Conservation (phyloP, 1,284 basidiomycete species). For the Takashimella tepidaria region DNA sequence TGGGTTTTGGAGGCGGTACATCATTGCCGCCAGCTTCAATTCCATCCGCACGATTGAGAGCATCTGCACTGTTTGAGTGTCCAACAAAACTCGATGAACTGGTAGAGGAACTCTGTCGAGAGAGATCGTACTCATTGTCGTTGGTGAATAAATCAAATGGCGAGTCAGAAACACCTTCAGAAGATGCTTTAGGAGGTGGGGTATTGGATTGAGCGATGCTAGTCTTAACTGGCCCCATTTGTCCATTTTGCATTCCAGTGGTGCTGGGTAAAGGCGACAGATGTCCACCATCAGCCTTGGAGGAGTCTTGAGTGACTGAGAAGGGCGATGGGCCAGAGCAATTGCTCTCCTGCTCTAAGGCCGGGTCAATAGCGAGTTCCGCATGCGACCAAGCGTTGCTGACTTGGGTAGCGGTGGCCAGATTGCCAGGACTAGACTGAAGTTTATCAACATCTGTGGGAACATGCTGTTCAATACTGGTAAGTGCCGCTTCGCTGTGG, state of each 20-base stretch:
- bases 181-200: conserved; percentile 41
- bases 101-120: conserved; percentile 5
- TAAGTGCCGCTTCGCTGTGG: too few species aligned
- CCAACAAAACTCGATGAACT: conserved; percentile 8
- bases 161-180: conserved; percentile 51
- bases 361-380: neutral
- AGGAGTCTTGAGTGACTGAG: too few species aligned
- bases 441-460: too few species aligned
- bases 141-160: conserved; percentile 1
- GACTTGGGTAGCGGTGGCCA: too few species aligned
- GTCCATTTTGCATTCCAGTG: too few species aligned
- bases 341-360: too few species aligned
- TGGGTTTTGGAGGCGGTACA: conserved; percentile 24
- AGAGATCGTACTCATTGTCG: conserved; percentile 1
- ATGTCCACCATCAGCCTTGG: too few species aligned
- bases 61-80: neutral
- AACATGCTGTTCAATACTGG: too few species aligned
- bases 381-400: too few species aligned
- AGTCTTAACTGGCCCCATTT: neutral
- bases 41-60: neutral
- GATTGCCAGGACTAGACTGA: too few species aligned
- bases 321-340: too few species aligned
- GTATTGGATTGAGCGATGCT: neutral
- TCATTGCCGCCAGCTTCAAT: conserved; percentile 4
- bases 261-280: too few species aligned